Conservation (phyloP, 2,329 filamentous ascomycete genomes). For the Aspergillus versicolor region DNA sequence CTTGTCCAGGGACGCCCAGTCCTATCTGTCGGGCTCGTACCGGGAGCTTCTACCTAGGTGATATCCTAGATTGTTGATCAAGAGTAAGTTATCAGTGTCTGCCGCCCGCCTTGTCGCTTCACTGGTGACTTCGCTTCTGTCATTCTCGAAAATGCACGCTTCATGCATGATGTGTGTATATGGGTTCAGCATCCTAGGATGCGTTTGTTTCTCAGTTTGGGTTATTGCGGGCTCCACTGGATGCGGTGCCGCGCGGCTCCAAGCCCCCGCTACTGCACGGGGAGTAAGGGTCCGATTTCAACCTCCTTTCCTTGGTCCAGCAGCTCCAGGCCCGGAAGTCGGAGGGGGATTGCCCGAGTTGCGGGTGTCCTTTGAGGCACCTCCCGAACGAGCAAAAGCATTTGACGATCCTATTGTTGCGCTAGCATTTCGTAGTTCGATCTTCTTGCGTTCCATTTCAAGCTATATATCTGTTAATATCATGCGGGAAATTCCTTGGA, state of each 20-base stretch:
- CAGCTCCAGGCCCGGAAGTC: constrained; percentile 24
- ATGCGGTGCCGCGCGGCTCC: not conserved
- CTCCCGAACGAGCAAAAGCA: constrained; percentile 23
- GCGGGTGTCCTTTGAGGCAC: constrained; percentile 8
- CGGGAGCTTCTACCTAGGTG: not conserved
- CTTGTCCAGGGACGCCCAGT: not conserved
- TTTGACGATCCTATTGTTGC: constrained; percentile 36
- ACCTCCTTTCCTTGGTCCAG: constrained; percentile 32
- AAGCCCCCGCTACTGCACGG: not conserved
- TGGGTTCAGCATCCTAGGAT: not conserved
- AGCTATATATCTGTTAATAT: constrained; percentile 28
- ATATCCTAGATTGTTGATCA: not conserved
- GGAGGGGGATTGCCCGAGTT: constrained; percentile 16
- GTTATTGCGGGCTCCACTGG: not conserved
- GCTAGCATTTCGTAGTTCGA: constrained; percentile 43
- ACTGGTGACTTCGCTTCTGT: not conserved
- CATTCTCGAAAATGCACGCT: not conserved
- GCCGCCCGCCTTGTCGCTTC: not conserved
- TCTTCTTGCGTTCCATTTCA: constrained; percentile 51
- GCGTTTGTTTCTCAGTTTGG: not conserved
- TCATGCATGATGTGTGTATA: not conserved
- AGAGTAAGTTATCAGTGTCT: not conserved
- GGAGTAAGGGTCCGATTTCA: constrained; percentile 12
- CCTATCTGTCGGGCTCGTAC: not conserved
- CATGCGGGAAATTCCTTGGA: not conserved